Base-by-base conservation (phyloP, 1,139 yeast species). In the Yamadazyma pseudoaaseri region DNA sequence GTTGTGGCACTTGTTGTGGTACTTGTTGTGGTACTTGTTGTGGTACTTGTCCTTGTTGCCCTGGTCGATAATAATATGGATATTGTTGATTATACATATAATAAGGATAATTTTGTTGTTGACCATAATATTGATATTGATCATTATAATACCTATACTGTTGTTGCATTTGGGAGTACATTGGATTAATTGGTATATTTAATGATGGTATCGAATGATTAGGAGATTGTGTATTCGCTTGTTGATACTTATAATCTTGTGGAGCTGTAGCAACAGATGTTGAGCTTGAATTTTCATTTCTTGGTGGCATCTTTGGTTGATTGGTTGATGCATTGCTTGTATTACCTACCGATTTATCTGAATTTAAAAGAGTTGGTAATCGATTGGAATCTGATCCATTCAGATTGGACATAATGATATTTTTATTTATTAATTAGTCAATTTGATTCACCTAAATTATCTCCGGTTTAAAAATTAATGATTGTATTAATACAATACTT, bases 81-180 rank as follows among this genome's bases (percentile, higher is more conserved):
- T 45, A 29, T 32, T 41, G 52, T 34, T 51, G 55, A 33, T 54
- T 54, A 33, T 42, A 43, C 35, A 40, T 42, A 24, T 42, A 39
- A 26, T 45, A 44, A 17, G 48, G 48, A 33, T 45, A 45, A 16
- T 38, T 39, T 9, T 30, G 29, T 31, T 41, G 52, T 32, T 51
- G 55, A 30, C 53, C 53, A 35, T 48, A 38, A 20, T 46, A 42
- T 17, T 41, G 48, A 31, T 39, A 41, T 36, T 41, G 48, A 34
- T 42, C 43, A 26, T 41, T 36, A 24, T 40, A 42, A 21, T 40
- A 42, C 13, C 46, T 26, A 18, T 42, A 42, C 26, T 41, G 45
- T 18, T 36, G 46, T 20, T 27, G 37, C 20, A 30, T 23, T 24
- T 35, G 37, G 14, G 36, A 33, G 16, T 43, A 36, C 16, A 33